Evolutionary conservation across 2,329 filamentous ascomycete genomes (phyloP).

Genomic region (Chaetothyriales sp.): DNA sequence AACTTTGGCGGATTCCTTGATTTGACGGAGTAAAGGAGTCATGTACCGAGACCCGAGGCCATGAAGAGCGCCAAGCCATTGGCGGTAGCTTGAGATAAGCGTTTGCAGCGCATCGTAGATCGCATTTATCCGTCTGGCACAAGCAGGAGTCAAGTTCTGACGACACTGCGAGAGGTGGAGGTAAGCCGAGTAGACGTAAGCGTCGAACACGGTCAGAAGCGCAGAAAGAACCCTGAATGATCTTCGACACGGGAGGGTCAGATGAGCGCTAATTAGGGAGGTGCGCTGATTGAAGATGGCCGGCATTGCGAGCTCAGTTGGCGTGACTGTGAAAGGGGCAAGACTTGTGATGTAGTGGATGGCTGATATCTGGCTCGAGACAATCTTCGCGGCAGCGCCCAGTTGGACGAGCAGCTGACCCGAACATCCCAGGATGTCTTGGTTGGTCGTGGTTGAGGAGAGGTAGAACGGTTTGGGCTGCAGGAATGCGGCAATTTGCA

Average conservation of each 20-base stretch:
- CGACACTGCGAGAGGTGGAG: not conserved
- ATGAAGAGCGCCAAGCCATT: not conserved
- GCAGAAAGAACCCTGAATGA: constrained; percentile 3
- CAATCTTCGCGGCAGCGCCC: constrained; percentile 1
- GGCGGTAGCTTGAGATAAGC: not conserved
- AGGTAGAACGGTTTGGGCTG: not conserved
- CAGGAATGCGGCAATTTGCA: not conserved
- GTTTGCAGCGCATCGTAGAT: not conserved
- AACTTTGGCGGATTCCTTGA: not conserved
- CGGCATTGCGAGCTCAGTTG: constrained; percentile 10
- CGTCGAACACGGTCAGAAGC: constrained; percentile 10
- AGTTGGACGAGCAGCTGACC: constrained; percentile 3
- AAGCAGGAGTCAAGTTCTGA: not conserved
- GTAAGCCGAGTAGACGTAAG: constrained; percentile 7
- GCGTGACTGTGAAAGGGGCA: constrained; percentile 10
- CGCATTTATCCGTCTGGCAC: not conserved
- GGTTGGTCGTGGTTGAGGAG: not conserved
- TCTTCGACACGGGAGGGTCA: constrained; percentile 2
- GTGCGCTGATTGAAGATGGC: constrained; percentile 13
- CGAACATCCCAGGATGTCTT: constrained; percentile 1
- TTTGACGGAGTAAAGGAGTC: not conserved
- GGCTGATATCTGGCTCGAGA: constrained; percentile 9
- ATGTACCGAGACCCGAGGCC: not conserved
- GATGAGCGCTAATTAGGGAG: constrained; percentile 6
- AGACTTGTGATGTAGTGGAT: constrained; percentile 9